phyloP scores from a whole-genome alignment of 2,329 filamentous ascomycete species.

The Apiospora marii region DNA sequence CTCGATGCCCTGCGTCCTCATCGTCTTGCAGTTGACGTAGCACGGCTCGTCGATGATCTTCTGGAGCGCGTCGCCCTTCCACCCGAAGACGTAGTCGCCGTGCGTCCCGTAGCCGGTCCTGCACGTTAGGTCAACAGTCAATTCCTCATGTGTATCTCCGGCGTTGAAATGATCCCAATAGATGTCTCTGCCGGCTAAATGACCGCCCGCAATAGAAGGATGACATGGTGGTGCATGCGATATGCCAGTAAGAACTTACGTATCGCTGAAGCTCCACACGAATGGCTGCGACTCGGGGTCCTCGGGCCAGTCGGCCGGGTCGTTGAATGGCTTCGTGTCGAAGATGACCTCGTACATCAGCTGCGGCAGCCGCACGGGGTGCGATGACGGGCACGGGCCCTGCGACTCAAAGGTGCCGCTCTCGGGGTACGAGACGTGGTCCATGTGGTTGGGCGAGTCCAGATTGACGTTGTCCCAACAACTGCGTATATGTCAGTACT shows the following conservation, averaged over 20 bases:
- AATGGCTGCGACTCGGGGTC: constrained; percentile 44
- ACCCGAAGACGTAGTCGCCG: constrained; percentile 29
- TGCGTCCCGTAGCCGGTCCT: constrained; percentile 44
- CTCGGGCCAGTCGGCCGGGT: constrained; percentile 44
- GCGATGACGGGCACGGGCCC: constrained; percentile 59
- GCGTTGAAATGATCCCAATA: too few species aligned
- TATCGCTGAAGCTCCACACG: constrained; percentile 47
- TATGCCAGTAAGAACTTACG: constrained; percentile 5
- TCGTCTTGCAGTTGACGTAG: constrained; percentile 41
- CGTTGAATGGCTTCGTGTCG: constrained; percentile 45
- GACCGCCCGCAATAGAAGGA: too few species aligned
- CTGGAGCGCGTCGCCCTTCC: constrained; percentile 27
- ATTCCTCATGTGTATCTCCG: too few species aligned
- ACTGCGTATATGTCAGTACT: constrained; percentile 33
- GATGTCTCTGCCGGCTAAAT: too few species aligned
- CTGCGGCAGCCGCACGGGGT: constrained; percentile 46
- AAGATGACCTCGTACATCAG: constrained; percentile 53
- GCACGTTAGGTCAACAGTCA: not conserved
- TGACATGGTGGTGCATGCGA: not conserved
- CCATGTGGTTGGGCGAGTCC: constrained; percentile 32
- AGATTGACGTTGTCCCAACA: constrained; percentile 33
- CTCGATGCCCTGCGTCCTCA: constrained; percentile 40
- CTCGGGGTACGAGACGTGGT: constrained; percentile 52
- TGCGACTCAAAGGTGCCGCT: constrained; percentile 38
- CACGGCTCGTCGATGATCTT: constrained; percentile 39